Evolutionary conservation across 805 yeast species (phyloP).

Genomic region (Lachancea dasiensis): DNA sequence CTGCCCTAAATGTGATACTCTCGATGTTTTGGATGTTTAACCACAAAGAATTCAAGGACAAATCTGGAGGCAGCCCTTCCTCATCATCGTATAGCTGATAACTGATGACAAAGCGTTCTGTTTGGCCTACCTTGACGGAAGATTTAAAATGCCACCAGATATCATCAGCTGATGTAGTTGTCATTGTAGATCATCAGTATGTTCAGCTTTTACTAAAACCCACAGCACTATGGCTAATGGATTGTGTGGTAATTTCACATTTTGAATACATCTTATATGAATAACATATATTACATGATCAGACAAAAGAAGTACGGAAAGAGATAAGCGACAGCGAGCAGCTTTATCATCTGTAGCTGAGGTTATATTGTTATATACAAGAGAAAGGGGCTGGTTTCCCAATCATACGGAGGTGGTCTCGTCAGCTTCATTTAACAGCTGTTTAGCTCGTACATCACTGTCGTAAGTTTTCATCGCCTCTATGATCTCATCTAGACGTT

Average conservation of each 20-base stretch:
- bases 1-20: conserved; percentile 47
- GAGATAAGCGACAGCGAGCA: too few species aligned
- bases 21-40: conserved; percentile 59
- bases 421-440: conserved; percentile 25
- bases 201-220: too few species aligned
- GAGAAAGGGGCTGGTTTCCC: too few species aligned
- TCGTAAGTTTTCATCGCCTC: conserved; percentile 46
- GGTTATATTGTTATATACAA: too few species aligned
- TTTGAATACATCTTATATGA: too few species aligned
- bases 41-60: conserved; percentile 37
- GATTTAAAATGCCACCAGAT: conserved; percentile 36
- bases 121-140: conserved; percentile 52
- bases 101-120: conserved; percentile 48
- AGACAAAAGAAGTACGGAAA: too few species aligned
- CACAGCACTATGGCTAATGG: too few species aligned
- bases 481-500: conserved; percentile 48
- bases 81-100: conserved; percentile 39
- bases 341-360: too few species aligned
- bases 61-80: conserved; percentile 25
- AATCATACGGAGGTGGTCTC: too few species aligned
- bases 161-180: conserved; percentile 9
- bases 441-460: conserved; percentile 40
- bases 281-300: too few species aligned
- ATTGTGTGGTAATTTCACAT: too few species aligned
- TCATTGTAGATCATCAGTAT: too few species aligned